A percentile compares a stretch with the other conserved stretches of the same genome.
Evolutionary conservation across 805 yeast genomes (phyloP).

Genomic region (Lachancea fermentati): DNA sequence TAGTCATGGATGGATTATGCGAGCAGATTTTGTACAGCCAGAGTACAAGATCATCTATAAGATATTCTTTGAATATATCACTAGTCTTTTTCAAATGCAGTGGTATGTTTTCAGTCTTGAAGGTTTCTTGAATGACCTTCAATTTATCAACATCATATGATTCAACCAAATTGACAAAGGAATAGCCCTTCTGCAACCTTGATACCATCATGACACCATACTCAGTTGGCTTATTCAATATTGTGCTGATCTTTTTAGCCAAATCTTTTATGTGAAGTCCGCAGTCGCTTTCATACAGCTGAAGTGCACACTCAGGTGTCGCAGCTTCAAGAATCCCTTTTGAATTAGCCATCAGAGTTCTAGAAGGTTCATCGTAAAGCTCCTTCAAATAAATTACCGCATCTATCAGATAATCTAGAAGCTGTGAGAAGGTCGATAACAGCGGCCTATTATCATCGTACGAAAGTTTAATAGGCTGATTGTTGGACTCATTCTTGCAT

Average conservation of each 20-base stretch:
- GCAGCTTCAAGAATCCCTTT: conserved; percentile 2
- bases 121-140: conserved; percentile 14
- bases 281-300: conserved; percentile 25
- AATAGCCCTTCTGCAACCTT: conserved; percentile 14
- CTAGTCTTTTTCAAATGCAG: conserved; percentile 17
- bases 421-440: conserved; percentile 13
- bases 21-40: conserved; percentile 19
- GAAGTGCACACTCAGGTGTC: conserved; percentile 20
- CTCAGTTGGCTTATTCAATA: conserved; percentile 23
- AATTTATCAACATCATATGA: conserved; percentile 17
- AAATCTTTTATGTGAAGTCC: conserved; percentile 24
- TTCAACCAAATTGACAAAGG: conserved; percentile 20
- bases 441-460: conserved; percentile 10
- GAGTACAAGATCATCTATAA: conserved; percentile 22
- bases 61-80: conserved; percentile 22
- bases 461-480: neutral
- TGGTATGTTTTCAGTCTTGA: conserved; percentile 19
- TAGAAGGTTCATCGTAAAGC: conserved; percentile 5
- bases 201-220: conserved; percentile 21
- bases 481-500: conserved; percentile 13
- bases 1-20: conserved; percentile 7
- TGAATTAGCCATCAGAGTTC: conserved; percentile 4
- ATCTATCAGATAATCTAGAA: conserved; percentile 27
- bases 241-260: conserved; percentile 18
- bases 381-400: conserved; percentile 13